These are phyloP conservation scores for Chrysochromulina tobinii DNA, from an alignment of 78 protist species.

Conservation along the genomic window DNA sequence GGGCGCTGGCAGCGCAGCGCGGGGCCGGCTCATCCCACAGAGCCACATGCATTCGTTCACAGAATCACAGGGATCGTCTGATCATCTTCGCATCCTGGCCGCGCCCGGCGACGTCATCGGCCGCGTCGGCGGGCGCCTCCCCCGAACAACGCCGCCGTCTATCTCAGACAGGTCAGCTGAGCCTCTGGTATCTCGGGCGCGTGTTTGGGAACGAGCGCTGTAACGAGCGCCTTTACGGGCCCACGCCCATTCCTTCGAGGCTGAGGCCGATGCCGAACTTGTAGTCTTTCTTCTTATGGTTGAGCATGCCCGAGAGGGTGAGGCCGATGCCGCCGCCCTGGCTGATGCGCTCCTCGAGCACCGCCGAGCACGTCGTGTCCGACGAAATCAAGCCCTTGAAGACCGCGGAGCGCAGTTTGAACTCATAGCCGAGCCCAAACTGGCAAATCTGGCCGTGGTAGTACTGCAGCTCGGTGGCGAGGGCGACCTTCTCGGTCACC, in stretches of 20 bases:
- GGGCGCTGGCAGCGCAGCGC: too few species aligned
- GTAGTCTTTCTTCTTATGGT: constrained; percentile 30
- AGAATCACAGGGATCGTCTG: too few species aligned
- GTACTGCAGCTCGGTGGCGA: not conserved
- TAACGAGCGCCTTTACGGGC: too few species aligned
- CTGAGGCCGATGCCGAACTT: constrained; percentile 42
- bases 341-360: constrained; percentile 26
- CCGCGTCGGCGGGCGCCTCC: too few species aligned
- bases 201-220: too few species aligned
- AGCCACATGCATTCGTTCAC: too few species aligned
- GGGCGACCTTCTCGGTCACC: constrained; percentile 44
- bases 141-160: too few species aligned
- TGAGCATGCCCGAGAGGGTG: constrained; percentile 29
- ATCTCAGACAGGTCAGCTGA: too few species aligned
- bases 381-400: constrained; percentile 20
- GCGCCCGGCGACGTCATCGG: too few species aligned
- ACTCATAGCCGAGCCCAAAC: constrained; percentile 34
- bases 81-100: too few species aligned
- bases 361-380: not conserved
- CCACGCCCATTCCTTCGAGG: not conserved
- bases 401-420: not conserved
- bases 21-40: too few species aligned
- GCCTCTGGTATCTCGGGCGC: too few species aligned
- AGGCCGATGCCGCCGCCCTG: not conserved
- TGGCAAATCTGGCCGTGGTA: not conserved